These are phyloP conservation scores for Magnolia kwangsiensis DNA, from an alignment of 164 flowering plant genomes.

Conservation along the genomic window DNA sequence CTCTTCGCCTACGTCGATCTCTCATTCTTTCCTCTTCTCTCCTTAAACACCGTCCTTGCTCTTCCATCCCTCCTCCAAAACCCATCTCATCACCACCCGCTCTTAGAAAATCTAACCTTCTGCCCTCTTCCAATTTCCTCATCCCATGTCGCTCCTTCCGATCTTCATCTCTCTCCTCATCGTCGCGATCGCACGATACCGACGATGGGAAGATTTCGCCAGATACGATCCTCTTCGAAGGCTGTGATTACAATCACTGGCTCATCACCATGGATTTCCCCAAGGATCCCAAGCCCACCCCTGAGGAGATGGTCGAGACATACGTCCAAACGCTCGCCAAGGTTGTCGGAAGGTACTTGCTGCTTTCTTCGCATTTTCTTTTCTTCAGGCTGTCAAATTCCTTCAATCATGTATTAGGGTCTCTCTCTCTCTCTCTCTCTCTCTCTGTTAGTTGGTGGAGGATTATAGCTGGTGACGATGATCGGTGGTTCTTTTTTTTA, in stretches of 20 bases:
- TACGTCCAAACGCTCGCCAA: constrained; percentile 72
- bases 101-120: not conserved
- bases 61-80: constrained; percentile 11
- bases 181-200: constrained; percentile 14
- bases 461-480: no score
- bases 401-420: no score
- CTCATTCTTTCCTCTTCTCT: constrained; percentile 33
- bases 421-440: no score
- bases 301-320: constrained; percentile 82
- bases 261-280: constrained; percentile 81
- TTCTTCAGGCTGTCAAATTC: not conserved
- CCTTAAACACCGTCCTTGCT: constrained; percentile 18
- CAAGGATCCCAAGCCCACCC: constrained; percentile 52
- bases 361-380: not conserved
- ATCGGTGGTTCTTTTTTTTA: not conserved
- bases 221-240: constrained; percentile 70
- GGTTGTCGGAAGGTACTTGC: constrained; percentile 68
- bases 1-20: constrained; percentile 54
- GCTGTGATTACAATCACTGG: constrained; percentile 98
- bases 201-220: constrained; percentile 48
- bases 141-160: constrained; percentile 20
- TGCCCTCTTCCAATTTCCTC: not conserved
- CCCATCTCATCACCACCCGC: not conserved
- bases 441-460: no score
- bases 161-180: constrained; percentile 18